These are phyloP conservation scores for Wickerhamiella azymoides DNA, from an alignment of 805 yeast species.

Conservation along the genomic window DNA sequence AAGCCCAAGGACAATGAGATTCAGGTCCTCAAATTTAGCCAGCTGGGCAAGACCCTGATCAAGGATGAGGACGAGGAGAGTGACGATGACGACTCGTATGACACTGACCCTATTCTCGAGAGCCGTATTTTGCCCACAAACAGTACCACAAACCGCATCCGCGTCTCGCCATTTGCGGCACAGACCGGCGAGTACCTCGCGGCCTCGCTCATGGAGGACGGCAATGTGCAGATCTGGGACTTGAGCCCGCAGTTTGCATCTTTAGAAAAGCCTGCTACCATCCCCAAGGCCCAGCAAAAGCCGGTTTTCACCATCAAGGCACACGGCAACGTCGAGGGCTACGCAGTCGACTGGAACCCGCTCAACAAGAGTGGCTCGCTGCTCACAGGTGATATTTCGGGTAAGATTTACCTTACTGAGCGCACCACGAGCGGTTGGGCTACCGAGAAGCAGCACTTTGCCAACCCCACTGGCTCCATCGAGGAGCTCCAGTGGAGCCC, in stretches of 20 bases:
- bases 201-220: constrained; percentile 79
- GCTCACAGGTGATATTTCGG: constrained; percentile 78
- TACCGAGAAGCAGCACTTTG: constrained; percentile 72
- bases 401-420: constrained; percentile 64
- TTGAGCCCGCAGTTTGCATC: constrained; percentile 65
- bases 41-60: constrained; percentile 74
- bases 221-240: constrained; percentile 80
- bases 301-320: constrained; percentile 69
- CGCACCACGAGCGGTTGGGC: constrained; percentile 66
- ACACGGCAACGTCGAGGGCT: constrained; percentile 96
- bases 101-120: constrained; percentile 72
- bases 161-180: constrained; percentile 66
- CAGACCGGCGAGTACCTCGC: constrained; percentile 68
- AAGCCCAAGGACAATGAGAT: constrained; percentile 79
- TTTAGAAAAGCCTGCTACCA: constrained; percentile 77
- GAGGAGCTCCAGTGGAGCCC: constrained; percentile 97
- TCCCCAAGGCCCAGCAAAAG: constrained; percentile 63
- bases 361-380: constrained; percentile 63
- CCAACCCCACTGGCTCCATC: constrained; percentile 47
- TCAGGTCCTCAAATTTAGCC: constrained; percentile 67
- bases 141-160: constrained; percentile 77
- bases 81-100: constrained; percentile 61
- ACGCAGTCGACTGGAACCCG: constrained; percentile 96
- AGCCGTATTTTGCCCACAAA: constrained; percentile 63
- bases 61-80: constrained; percentile 65